Evolutionary conservation across 2,329 filamentous ascomycete species (phyloP), one percentile per base, ranked within the genome.

Genomic region (Alternaria gansuensis): DNA sequence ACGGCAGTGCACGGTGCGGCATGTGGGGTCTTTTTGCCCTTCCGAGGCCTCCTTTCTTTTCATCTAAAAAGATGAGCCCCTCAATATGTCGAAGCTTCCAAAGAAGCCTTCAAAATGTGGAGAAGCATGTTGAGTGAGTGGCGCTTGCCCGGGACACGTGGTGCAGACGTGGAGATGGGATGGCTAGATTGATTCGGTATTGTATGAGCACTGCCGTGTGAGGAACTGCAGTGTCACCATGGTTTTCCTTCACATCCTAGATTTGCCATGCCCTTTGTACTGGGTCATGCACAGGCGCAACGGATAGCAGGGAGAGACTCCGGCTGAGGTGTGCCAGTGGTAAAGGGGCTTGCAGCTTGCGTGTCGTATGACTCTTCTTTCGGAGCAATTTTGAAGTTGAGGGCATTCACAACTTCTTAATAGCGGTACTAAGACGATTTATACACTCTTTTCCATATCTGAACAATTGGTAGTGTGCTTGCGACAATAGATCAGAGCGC

Each of bases 271-370:
- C 63, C 63, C 63, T 51, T 51, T 33, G 62, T 49, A 55, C 60
- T 62, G 57, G 59, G 28, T 57, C 62, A 55, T 58, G 51, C 60
- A 55, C 63, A 59, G 50, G 62, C 56, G 54, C 57, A 63, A 48
- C 72, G 72, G 72, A 70, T 61, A 60, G 63, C 63, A 70, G 66
- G 67, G 66, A 66, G 66, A 41, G 46, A 54, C 63, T 68, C 72
- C 69, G 69, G 54, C 46, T 58, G 48, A 52, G 56, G 55, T 60
- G 60, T 52, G 37, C 17, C 39, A 54, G 46, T 54, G 52, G 51
- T 59, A 46, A 51, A 56, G 52, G 50, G 55, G 48, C 59, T 59
- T 62, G 55, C 55, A 59, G 56, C 49, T 50, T 57, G 56, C 53
- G 61, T 62, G 51, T 40, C 46, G 39, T 43, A 51, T 54, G 23